phyloP scores from a whole-genome alignment of 139 green algal genomes.

The Chlamydomonas sp. region DNA sequence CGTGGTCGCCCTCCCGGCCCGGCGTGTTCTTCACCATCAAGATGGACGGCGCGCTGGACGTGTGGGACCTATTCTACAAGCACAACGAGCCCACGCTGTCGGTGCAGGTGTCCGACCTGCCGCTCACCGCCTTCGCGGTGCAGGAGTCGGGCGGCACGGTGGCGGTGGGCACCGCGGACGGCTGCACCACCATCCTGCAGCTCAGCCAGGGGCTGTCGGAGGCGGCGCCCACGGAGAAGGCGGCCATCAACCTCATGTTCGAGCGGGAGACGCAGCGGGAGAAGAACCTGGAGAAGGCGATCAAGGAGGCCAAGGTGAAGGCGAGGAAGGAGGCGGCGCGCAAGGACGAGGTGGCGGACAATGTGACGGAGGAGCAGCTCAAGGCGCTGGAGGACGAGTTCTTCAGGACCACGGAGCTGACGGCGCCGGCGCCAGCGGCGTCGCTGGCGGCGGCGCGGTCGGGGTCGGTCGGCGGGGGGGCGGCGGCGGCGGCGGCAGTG shows the following conservation, averaged over 20 bases:
- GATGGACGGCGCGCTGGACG: constrained; percentile 84
- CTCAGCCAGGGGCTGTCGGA: constrained; percentile 77
- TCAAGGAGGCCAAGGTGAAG: constrained; percentile 89
- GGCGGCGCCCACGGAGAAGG: constrained; percentile 86
- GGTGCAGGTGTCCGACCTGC: constrained; percentile 74
- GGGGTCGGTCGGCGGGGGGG: too few species aligned
- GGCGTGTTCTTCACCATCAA: constrained; percentile 90
- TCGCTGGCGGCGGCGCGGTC: too few species aligned
- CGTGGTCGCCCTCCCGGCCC: constrained; percentile 77
- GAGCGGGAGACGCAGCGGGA: constrained; percentile 78
- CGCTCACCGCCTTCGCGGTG: constrained; percentile 76
- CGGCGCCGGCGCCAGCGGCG: too few species aligned
- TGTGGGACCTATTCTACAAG: constrained; percentile 95
- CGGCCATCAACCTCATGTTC: constrained; percentile 76
- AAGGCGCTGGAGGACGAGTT: constrained; percentile 68
- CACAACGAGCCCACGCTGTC: constrained; percentile 87
- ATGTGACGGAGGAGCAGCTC: constrained; percentile 74
- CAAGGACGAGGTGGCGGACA: constrained; percentile 67
- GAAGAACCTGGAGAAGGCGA: constrained; percentile 93
- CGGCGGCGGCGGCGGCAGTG: too few species aligned
- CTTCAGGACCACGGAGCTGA: constrained; percentile 36
- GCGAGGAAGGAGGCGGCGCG: constrained; percentile 80
- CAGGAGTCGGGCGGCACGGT: constrained; percentile 72
- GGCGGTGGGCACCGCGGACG: constrained; percentile 77
- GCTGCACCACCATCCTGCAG: constrained; percentile 80